These are phyloP conservation scores for Limonium bicolor DNA, from an alignment of 148 eudicot genomes.

Conservation along the genomic window DNA sequence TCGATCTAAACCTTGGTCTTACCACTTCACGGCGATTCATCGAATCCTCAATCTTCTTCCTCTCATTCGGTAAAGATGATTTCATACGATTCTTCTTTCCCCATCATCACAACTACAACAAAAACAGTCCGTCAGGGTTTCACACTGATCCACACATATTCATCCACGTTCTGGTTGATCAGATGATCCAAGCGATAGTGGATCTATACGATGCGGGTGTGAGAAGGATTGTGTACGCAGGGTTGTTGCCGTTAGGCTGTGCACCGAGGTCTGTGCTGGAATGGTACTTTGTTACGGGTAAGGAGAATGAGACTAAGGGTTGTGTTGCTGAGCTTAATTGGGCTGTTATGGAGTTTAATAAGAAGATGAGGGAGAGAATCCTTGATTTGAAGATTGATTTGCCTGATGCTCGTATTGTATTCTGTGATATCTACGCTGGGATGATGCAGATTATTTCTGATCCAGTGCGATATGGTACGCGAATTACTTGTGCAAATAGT, in stretches of 20 bases:
- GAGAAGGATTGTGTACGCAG: constrained; percentile 36
- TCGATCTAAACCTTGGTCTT: constrained; percentile 34
- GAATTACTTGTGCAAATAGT: not conserved
- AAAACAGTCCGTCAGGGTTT: not conserved
- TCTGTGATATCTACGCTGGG: constrained; percentile 46
- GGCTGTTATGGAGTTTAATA: constrained; percentile 29
- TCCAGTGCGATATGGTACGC: constrained; percentile 27
- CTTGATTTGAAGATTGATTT: constrained; percentile 23
- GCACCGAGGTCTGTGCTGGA: constrained; percentile 26
- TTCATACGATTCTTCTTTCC: constrained; percentile 27
- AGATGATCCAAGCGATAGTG: constrained; percentile 25
- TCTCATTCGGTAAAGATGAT: constrained; percentile 62
- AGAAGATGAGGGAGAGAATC: constrained; percentile 23
- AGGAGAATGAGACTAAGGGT: constrained; percentile 9
- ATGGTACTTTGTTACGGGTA: constrained; percentile 12
- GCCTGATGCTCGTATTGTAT: constrained; percentile 28
- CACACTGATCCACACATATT: constrained; percentile 8
- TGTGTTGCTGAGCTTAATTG: constrained; percentile 39
- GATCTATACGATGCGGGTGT: constrained; percentile 31
- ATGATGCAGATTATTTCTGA: constrained; percentile 30
- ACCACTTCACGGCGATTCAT: constrained; percentile 13
- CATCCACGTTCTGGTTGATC: constrained; percentile 21
- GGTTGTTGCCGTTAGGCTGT: constrained; percentile 57
- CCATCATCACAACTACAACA: constrained; percentile 9
- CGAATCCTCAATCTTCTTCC: constrained; percentile 44